Evolutionary conservation across 2,329 filamentous ascomycete genomes (phyloP).

Genomic region (Aspergillus puulaauensis): DNA sequence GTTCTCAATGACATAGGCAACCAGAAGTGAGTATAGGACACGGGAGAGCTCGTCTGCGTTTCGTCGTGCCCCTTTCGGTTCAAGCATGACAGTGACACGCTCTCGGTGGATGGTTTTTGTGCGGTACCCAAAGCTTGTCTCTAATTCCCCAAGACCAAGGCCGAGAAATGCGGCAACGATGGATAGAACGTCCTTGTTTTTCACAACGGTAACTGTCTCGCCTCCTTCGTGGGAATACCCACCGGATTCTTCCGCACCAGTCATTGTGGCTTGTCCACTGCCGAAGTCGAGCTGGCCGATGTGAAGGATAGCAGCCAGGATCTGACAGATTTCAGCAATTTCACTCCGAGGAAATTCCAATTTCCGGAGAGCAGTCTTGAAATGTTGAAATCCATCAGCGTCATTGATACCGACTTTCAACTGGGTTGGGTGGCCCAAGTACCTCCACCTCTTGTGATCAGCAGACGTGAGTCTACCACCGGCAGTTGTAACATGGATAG

Average conservation of each 20-base stretch:
- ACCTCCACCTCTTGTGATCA: conserved; percentile 86
- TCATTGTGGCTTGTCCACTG: conserved; percentile 74
- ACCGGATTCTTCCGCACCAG: conserved; percentile 83
- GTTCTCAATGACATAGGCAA: conserved; percentile 89
- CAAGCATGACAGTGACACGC: conserved; percentile 97
- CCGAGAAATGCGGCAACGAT: conserved; percentile 95
- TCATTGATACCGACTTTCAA: conserved; percentile 97
- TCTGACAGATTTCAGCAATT: conserved; percentile 95
- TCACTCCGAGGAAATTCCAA: conserved; percentile 90
- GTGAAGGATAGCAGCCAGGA: conserved; percentile 91
- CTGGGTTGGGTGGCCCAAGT: conserved; percentile 92
- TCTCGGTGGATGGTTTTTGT: conserved; percentile 95
- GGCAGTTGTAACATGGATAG: conserved; percentile 38
- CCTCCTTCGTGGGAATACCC: conserved; percentile 95
- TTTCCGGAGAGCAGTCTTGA: conserved; percentile 92
- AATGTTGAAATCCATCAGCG: conserved; percentile 90
- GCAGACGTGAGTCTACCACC: conserved; percentile 55
- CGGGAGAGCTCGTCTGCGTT: conserved; percentile 94
- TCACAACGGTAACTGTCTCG: conserved; percentile 80
- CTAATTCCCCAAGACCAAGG: conserved; percentile 75
- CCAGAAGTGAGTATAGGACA: conserved; percentile 88
- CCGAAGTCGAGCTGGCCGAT: conserved; percentile 96
- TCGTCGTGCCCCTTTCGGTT: conserved; percentile 81
- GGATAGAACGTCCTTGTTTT: conserved; percentile 84
- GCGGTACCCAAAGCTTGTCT: conserved; percentile 88